Conservation (phyloP, 352 stramenopile species). For the Aphanomyces astaci region DNA sequence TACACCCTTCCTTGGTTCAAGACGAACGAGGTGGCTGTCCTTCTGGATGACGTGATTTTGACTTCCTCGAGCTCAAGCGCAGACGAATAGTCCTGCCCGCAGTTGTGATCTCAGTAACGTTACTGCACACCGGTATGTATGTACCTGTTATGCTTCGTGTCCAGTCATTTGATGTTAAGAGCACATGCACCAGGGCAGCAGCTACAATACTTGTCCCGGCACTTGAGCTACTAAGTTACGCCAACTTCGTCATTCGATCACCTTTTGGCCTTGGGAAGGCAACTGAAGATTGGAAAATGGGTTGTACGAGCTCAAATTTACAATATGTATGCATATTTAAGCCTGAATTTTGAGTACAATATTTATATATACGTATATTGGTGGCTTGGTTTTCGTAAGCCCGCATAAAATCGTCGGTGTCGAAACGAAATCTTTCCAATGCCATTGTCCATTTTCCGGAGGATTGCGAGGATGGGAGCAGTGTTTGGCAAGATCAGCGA, state of each 20-base stretch:
- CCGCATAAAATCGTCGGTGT: too few relatives aligned
- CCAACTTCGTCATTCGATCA: too few relatives aligned
- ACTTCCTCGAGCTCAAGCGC: neutral
- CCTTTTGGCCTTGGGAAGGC: neutral
- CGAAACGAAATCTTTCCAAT: too few relatives aligned
- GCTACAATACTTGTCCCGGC: too few relatives aligned
- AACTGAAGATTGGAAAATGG: neutral
- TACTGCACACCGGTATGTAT: neutral
- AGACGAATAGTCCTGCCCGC: too few relatives aligned
- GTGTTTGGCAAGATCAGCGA: conserved; percentile 26
- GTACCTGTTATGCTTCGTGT: too few relatives aligned
- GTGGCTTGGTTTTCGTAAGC: neutral
- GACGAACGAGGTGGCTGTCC: conserved; percentile 7
- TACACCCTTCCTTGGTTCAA: conserved; percentile 6
- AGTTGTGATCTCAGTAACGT: too few relatives aligned
- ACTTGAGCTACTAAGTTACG: too few relatives aligned
- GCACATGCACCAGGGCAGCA: too few relatives aligned
- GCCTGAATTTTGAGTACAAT: neutral
- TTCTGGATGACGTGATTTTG: neutral
- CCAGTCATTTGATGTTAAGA: too few relatives aligned
- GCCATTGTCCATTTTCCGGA: neutral
- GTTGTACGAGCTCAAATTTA: neutral
- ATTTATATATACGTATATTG: neutral
- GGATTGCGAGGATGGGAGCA: neutral
- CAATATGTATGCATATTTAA: neutral